Base-by-base conservation (phyloP, 495 filamentous ascomycete species). In the Penicillium taxi region DNA sequence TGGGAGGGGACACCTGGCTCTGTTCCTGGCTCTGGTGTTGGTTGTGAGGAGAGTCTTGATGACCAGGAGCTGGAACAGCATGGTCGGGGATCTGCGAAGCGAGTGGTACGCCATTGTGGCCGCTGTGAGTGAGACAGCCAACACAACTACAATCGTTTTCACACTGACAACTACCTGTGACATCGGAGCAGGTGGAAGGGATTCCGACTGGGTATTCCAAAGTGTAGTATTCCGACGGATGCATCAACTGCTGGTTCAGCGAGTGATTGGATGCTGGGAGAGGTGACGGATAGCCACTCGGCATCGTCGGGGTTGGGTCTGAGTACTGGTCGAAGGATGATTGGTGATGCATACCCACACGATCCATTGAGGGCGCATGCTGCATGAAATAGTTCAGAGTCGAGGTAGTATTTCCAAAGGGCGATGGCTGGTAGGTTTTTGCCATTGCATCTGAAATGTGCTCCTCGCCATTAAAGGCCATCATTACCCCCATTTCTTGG, bases 41-140 rank as follows among this genome's bases (percentile, higher is more conserved):
- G 12, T 25, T n/a, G n/a, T n/a, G n/a, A n/a, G n/a, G n/a, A n/a
- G n/a, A n/a, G n/a, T n/a, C n/a, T n/a, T n/a, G n/a, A n/a, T n/a
- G n/a, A n/a, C n/a, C n/a, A 12, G 38, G 23, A 11, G 26, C 19
- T 20, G 29, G 2, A 20, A 28, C 14, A 13, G 40, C 16, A 3
- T 26, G 2, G 2, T 47, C 41, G 19, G 44, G 35, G 9, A 35
- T 35, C 9, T 42, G 32, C 6, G 41, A 11, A 3, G 58, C 50
- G 6, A 60, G 16, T 27, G 56, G 31, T 12, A 66, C 15, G 18
- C 63, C 64, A 21, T 58, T 61, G 39, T 73, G 69, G 28, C 69
- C 69, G 28, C 49, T 61, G 36, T 75, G 71, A 2, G 67, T 70
- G 6, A 69, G 53, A 39, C 70, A 74, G 8, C 70, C 71, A n/a